Base-by-base conservation (phyloP, 306 rosid genomes). In the Quercus variabilis region DNA sequence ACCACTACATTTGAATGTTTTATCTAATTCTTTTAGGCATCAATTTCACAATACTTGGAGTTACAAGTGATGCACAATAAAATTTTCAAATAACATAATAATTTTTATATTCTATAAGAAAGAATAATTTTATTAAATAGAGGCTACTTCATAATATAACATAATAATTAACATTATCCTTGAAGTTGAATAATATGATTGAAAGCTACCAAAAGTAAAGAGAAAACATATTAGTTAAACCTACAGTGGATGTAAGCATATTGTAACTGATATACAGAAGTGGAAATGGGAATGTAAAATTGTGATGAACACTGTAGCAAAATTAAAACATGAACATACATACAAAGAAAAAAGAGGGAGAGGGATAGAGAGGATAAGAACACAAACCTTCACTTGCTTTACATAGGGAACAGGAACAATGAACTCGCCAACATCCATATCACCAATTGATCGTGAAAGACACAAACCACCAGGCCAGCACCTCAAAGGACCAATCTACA, bases 381-480 rank as follows among this genome's bases (percentile, higher is more conserved):
- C 74, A 80, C 78, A 30, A 82, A 96, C 99, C 99, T 96, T 96
- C 90, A 96, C 95, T 90, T 96, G 99, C 88, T 93, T 96, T 20
- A 96, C 98, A 56, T 93, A 79, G 9, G 99, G 99, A 73, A 96
- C 98, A 74, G 99, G 99, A 79, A 93, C 98, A 76, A 96, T 87
- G 83, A 85, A 96, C 88, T 91, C 97, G 60, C 99, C 99, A 56
- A 96, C 87, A 77, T 96, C 99, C 97, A 91, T 81, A 85, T 96
- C 99, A 58, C 99, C 99, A 78, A 96, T 87, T 41, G 98, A 93
- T 75, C 99, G 90, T 67, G 99, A 96, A 70, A 96, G 94, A 80
- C 99, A 96, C 94, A 96, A 83, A 71, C 99, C 99, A 80, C 99
- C 99, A 2, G 99, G 99, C 99, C 99, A 96, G 87, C 99, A 96